phyloP scores from a whole-genome alignment of 1,284 basidiomycete species.

The Puccinia brachypodii region DNA sequence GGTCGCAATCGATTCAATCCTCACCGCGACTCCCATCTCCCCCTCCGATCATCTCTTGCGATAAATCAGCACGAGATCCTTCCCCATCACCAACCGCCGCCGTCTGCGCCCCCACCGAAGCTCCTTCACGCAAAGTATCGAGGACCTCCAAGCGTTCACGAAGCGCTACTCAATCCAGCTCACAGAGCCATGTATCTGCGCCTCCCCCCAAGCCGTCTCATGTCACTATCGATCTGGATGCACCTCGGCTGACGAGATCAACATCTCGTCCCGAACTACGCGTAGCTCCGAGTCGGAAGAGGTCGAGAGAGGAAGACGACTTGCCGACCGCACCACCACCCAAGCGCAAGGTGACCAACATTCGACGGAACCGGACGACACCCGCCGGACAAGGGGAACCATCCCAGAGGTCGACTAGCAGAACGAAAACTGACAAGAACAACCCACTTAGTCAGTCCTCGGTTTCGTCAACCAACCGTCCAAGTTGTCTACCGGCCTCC shows the following conservation, averaged over 20 bases:
- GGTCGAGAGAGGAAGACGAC: neutral
- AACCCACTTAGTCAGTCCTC: neutral
- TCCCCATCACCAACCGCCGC: neutral
- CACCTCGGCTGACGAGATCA: neutral
- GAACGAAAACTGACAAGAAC: neutral
- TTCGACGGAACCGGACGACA: neutral
- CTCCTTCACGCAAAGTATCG: neutral
- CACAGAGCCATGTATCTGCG: neutral
- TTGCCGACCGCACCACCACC: neutral
- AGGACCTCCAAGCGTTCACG: too few species aligned
- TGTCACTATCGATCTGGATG: neutral
- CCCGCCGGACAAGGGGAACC: neutral
- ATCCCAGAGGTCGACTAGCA: neutral
- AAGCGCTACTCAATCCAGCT: neutral
- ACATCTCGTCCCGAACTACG: neutral
- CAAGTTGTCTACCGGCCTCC: too few species aligned
- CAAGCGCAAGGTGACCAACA: neutral
- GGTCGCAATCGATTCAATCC: neutral
- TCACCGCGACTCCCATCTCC: neutral
- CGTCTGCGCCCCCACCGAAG: neutral
- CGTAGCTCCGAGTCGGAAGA: neutral
- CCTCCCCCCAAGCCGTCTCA: neutral
- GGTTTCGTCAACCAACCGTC: neutral
- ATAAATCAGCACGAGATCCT: neutral
- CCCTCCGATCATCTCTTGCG: neutral